Base-by-base conservation (phyloP, 208 protist genomes). In the Leishmania tarentolae region DNA sequence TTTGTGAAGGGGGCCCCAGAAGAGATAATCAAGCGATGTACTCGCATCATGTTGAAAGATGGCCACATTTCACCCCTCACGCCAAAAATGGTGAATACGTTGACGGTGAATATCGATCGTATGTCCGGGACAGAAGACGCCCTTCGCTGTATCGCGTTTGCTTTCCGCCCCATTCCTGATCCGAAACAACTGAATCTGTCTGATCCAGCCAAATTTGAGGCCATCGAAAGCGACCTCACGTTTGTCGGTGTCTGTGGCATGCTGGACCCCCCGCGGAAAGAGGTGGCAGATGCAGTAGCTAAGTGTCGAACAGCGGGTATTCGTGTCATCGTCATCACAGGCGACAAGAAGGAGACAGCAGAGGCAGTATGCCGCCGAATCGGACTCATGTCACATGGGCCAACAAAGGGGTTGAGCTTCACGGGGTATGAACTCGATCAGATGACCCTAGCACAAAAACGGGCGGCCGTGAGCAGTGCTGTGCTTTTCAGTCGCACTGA, bases 321-420 rank as follows among this genome's bases (percentile, higher is more conserved):
- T 66, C 95, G 98, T 35, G 98, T 99, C 28, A 94, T 99, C 65
- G 98, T 99, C 83, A 98, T 99, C 78, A 99, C 99, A 13, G 99
- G 98, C 50, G 98, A 99, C 83, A 97, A 98, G 83, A 98, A 96
- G 65, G 90, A 97, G 46, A 99, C 99, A 11, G 99, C 98, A 28
- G 94, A 98, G 86, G 91, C 98, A 1, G 98, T 99, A 81, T 98
- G 98, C 79, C 79, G 90, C 19, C 84, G 98, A 81, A 98, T 99
- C 78, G 98, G 98, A 46, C 89, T 99, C 21, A 85, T 99, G 44
- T 80, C 79, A 0, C 76, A 81, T 31, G 88, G 87, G 37, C 9
- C 81, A 1, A 90, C 78, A 3, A 59, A 75, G 42, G 85, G 84
- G 7, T 53, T 89, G 40, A 94, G 89, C 78, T 96, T 91, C 76